These are phyloP conservation scores for Aphanomyces astaci DNA, from an alignment of 352 stramenopile species.

Conservation along the genomic window DNA sequence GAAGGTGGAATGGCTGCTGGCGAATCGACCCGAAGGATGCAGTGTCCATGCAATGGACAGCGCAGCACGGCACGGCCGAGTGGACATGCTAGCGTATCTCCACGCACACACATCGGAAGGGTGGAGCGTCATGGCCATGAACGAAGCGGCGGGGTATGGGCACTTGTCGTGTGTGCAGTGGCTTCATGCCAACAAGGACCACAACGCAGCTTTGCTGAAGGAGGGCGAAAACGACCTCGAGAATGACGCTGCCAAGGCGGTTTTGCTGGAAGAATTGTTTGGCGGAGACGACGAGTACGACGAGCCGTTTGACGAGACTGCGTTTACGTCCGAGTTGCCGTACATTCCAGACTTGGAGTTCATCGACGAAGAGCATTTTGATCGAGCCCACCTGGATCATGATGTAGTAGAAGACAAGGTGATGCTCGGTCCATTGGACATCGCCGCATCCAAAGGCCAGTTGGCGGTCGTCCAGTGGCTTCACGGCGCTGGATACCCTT, in stretches of 20 bases:
- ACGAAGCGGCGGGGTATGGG: constrained; percentile 20
- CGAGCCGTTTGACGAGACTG: constrained; percentile 7
- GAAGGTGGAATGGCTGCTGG: constrained; percentile 14
- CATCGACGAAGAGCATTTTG: constrained; percentile 23
- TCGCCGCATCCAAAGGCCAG: constrained; percentile 25
- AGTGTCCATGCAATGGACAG: constrained; percentile 26
- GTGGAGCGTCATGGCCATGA: constrained; percentile 26
- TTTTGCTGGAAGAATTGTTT: constrained; percentile 18
- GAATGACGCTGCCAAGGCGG: not conserved
- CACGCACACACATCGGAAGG: constrained; percentile 26
- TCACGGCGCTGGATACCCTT: constrained; percentile 13
- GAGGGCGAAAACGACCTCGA: not conserved
- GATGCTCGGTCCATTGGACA: constrained; percentile 23
- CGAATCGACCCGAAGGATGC: constrained; percentile 14
- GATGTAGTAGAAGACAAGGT: constrained; percentile 17
- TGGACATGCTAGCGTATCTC: constrained; percentile 25
- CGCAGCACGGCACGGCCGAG: constrained; percentile 18
- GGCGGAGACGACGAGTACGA: constrained; percentile 22
- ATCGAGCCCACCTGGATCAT: constrained; percentile 15
- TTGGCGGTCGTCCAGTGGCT: constrained; percentile 27
- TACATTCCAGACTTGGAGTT: constrained; percentile 19
- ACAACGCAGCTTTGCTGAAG: constrained; percentile 23
- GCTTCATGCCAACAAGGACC: constrained; percentile 22
- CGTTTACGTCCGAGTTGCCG: constrained; percentile 12
- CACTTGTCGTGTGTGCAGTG: constrained; percentile 25